phyloP scores from a whole-genome alignment of 768 basidiomycete species.

The Naematelia encephala region DNA sequence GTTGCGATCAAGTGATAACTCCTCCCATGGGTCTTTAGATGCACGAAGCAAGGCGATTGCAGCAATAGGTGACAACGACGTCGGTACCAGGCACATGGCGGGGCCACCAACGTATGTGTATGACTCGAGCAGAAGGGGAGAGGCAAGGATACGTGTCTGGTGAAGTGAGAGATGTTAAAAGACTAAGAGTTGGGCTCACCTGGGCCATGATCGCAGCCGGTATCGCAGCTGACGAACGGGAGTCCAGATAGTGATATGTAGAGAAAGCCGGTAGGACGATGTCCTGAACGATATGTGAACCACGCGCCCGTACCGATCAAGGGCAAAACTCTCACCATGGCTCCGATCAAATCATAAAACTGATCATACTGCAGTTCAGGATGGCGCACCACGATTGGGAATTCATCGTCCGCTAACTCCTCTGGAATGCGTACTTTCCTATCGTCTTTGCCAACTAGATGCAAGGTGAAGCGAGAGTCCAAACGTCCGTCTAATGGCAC shows the following conservation, averaged over 20 bases:
- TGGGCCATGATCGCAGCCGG: conserved; percentile 1
- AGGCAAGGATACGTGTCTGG: neutral
- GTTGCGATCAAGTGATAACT: neutral
- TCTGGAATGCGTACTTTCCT: conserved; percentile 2
- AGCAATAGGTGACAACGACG: neutral
- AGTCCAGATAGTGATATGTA: neutral
- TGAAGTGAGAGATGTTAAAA: neutral
- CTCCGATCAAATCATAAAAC: conserved; percentile 1
- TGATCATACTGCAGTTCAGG: conserved; percentile 1
- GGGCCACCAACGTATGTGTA: neutral
- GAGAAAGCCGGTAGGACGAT: conserved; percentile 6
- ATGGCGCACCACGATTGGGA: conserved; percentile 1
- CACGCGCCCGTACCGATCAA: neutral
- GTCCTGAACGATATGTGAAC: conserved; percentile 2
- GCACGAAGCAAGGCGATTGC: neutral
- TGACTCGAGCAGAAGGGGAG: neutral
- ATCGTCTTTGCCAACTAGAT: conserved; percentile 7
- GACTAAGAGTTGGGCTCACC: neutral
- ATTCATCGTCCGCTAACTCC: neutral
- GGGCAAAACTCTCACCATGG: conserved; percentile 4
- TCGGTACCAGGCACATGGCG: neutral
- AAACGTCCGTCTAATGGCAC: neutral
- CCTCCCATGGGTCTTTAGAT: neutral
- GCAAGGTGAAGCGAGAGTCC: conserved; percentile 1
- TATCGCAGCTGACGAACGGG: conserved; percentile 2